phyloP scores from a whole-genome alignment of 2,329 filamentous ascomycete species.

The Aspergillus oerlinghausenensis region DNA sequence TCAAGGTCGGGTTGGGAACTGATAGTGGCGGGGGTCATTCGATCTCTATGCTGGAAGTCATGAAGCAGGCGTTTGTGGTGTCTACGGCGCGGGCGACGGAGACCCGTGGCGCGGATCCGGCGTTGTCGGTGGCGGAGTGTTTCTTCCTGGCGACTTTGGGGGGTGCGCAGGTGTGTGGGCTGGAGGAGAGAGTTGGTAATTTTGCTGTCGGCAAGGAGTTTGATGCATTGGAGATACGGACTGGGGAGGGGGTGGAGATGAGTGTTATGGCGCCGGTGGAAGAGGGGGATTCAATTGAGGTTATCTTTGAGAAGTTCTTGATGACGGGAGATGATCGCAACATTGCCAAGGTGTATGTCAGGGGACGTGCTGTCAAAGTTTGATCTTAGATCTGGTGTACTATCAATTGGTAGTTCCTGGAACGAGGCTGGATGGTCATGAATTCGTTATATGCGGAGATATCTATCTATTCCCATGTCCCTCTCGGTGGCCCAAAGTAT shows the following conservation, averaged over 20 bases:
- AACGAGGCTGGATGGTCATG: neutral
- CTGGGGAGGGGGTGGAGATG: constrained; percentile 31
- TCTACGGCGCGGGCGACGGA: constrained; percentile 34
- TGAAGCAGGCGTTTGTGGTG: constrained; percentile 51
- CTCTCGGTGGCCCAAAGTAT: constrained; percentile 27
- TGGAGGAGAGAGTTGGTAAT: constrained; percentile 52
- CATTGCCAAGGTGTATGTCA: constrained; percentile 52
- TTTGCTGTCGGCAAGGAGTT: constrained; percentile 60
- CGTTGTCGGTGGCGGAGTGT: constrained; percentile 48
- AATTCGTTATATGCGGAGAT: neutral
- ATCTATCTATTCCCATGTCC: constrained; percentile 22
- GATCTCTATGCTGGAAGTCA: constrained; percentile 47
- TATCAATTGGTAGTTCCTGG: neutral
- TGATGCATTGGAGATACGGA: constrained; percentile 53
- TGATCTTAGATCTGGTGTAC: constrained; percentile 2
- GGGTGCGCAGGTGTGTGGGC: constrained; percentile 55
- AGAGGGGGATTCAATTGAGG: constrained; percentile 43
- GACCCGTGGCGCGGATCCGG: constrained; percentile 38
- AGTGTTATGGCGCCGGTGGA: constrained; percentile 51
- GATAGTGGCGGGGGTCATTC: constrained; percentile 62
- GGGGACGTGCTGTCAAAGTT: constrained; percentile 38
- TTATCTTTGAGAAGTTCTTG: constrained; percentile 59
- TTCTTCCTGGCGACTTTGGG: constrained; percentile 60
- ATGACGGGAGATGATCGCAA: constrained; percentile 65
- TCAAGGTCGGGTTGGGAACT: constrained; percentile 64